Conservation (phyloP, 1,139 yeast genomes). For the Lodderomyces oxycetoniae region DNA sequence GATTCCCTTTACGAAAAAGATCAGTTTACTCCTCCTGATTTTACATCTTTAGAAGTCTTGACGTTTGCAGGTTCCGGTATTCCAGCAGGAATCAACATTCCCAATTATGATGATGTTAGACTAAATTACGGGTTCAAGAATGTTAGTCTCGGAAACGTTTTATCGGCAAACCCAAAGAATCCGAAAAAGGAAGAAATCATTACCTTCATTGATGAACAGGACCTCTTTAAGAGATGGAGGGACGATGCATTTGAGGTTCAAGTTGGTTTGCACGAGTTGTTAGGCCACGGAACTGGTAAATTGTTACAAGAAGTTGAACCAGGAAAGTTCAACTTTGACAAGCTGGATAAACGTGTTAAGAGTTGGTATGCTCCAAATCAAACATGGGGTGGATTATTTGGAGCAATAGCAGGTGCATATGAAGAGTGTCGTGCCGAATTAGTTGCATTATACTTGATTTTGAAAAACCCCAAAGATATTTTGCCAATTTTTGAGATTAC, state of each 20-base stretch:
- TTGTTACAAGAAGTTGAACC: conserved; percentile 60
- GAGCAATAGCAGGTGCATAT: conserved; percentile 76
- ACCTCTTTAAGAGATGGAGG: conserved; percentile 62
- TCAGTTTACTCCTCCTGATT: conserved; percentile 85
- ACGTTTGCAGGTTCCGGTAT: conserved; percentile 87
- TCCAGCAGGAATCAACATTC: conserved; percentile 91
- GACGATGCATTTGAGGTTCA: conserved; percentile 87
- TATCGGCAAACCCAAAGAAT: conserved; percentile 61
- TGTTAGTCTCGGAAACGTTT: conserved; percentile 80
- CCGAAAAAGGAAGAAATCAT: conserved; percentile 64
- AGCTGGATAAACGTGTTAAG: conserved; percentile 57
- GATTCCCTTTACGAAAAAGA: conserved; percentile 70
- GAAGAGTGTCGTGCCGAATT: conserved; percentile 93
- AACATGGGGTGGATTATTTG: conserved; percentile 87
- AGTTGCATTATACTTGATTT: conserved; percentile 76
- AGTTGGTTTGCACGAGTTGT: conserved; percentile 85
- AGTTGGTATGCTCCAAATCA: conserved; percentile 75
- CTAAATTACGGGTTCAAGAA: conserved; percentile 81
- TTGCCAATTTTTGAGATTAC: conserved; percentile 69
- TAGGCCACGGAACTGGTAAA: conserved; percentile 93
- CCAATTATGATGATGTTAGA: conserved; percentile 86
- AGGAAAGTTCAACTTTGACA: conserved; percentile 70
- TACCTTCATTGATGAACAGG: conserved; percentile 59
- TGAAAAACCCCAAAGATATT: conserved; percentile 54
- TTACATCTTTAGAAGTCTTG: conserved; percentile 81